These are phyloP conservation scores for Ustilago esculenta DNA, from an alignment of 1,284 basidiomycete species.

Conservation along the genomic window DNA sequence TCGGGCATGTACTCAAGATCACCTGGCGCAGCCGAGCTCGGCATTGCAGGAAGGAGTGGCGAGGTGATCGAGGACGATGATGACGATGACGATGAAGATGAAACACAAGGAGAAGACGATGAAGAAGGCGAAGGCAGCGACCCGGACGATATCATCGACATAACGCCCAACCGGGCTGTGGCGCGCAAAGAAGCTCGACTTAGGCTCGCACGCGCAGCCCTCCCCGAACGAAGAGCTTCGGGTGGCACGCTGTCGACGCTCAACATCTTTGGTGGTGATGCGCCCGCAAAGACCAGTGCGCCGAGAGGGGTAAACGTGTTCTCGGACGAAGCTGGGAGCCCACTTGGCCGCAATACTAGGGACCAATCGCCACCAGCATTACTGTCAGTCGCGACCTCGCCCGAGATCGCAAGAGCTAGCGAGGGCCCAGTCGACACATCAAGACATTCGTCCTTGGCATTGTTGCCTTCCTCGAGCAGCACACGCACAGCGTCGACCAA, in stretches of 20 bases:
- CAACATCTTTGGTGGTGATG: slow-evolving; percentile 32
- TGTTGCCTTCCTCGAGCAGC: slow-evolving; percentile 30
- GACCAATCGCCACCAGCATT: slow-evolving; percentile 3
- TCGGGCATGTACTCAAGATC: slow-evolving; percentile 33
- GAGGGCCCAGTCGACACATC: slow-evolving; percentile 3
- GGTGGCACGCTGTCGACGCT: slow-evolving; percentile 37
- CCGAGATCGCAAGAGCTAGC: not conserved
- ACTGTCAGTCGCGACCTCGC: slow-evolving; percentile 4
- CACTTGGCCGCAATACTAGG: slow-evolving; percentile 12
- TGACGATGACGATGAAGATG: slow-evolving; percentile 13
- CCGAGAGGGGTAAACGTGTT: slow-evolving; percentile 16
- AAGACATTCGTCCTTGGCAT: slow-evolving; percentile 13
- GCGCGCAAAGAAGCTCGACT: slow-evolving; percentile 44
- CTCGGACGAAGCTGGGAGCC: slow-evolving; percentile 36
- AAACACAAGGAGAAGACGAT: slow-evolving; percentile 16
- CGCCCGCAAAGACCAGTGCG: not conserved
- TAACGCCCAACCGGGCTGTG: slow-evolving; percentile 41
- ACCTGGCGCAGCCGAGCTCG: slow-evolving; percentile 34
- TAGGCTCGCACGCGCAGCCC: slow-evolving; percentile 45
- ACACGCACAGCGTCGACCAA: slow-evolving; percentile 18
- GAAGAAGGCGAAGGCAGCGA: slow-evolving; percentile 40
- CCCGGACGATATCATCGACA: slow-evolving; percentile 54
- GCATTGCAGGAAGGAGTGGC: not conserved
- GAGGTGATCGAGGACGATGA: slow-evolving; percentile 13
- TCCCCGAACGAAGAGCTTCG: slow-evolving; percentile 34